Base-by-base conservation (phyloP, 805 yeast species). In the Ogataea zsoltii region DNA sequence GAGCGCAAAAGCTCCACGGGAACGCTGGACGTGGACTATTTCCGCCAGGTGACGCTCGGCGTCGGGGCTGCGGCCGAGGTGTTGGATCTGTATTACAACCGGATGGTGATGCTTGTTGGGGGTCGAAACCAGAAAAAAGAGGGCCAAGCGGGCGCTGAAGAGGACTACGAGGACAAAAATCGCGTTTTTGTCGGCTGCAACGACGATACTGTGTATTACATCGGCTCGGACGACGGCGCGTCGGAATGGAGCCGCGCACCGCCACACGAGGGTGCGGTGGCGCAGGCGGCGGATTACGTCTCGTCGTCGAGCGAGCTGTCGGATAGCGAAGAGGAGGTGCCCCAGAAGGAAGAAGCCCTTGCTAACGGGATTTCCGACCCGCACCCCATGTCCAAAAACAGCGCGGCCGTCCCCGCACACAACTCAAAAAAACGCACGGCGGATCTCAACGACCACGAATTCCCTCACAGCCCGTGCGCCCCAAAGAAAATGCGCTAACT, bases 51-150 rank as follows among this genome's bases (percentile, higher is more conserved):
- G 7, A 42, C 52, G 38, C 53, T 51, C 28, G 69, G 69, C 7
- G 62, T 66, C 17, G 58, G 61, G 14, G 50, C 58, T 3, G 69
- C 70, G 4, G 62, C 62, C 4, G 74, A 71, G 42, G 70, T 77
- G 7, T 51, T 80, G 32, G 73, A 74, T 38, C 54, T 71, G 37
- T 79, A 78, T 48, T 80, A 79, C 46, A 63, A 61, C 29, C 71
- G 74, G 49, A 77, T 79, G 72, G 67, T 79, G 10, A 66, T 66
- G 18, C 51, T 79, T 16, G 78, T 78, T 4, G 85, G 85, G 2
- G 62, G 56, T 5, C 23, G 39, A 29, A 38, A 26, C 25, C 35
- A 43, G 12, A 32, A 30, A 11, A 19, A 21, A 17, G 30, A 16
- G 28, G 53, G 9, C n/a, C n/a, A 21, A 21, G 25, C 9, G n/a